Percentiles rank a stretch among this genome's conserved stretches.
Conservation (phyloP, 768 basidiomycete species). For the Hysterangium stoloniferum region DNA sequence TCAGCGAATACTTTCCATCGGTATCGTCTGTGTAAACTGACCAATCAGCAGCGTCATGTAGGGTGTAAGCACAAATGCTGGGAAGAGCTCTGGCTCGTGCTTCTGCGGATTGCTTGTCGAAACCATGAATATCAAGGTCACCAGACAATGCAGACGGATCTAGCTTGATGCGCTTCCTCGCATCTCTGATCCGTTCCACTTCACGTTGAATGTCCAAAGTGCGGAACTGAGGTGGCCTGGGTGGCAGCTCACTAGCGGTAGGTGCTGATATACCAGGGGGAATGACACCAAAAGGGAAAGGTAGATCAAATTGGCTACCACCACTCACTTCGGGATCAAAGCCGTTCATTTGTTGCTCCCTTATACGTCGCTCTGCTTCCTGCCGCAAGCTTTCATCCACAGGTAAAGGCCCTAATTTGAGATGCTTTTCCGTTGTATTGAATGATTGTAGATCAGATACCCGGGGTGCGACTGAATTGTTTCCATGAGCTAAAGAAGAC, state of each 20-base stretch:
- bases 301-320: constrained; percentile 42
- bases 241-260: constrained; percentile 62
- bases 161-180: constrained; percentile 83
- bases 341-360: constrained; percentile 76
- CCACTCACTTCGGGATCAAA: constrained; percentile 53
- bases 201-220: constrained; percentile 85
- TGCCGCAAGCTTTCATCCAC: constrained; percentile 70
- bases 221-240: constrained; percentile 77
- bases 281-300: constrained; percentile 32
- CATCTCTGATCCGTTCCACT: constrained; percentile 82
- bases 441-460: constrained; percentile 58
- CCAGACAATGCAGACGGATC: constrained; percentile 62
- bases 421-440: constrained; percentile 64
- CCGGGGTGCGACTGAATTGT: constrained; percentile 34
- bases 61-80: constrained; percentile 90
- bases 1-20: background rate
- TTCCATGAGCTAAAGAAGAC: constrained; percentile 66
- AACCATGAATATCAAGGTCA: constrained; percentile 35
- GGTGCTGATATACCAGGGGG: constrained; percentile 57
- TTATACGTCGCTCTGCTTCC: constrained; percentile 72
- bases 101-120: constrained; percentile 49
- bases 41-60: constrained; percentile 96
- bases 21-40: constrained; percentile 31
- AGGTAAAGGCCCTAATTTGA: constrained; percentile 83
- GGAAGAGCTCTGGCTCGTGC: constrained; percentile 67